These are phyloP conservation scores for Dichotomopilus funicola DNA, from an alignment of 2,329 filamentous ascomycete species.

Conservation along the genomic window DNA sequence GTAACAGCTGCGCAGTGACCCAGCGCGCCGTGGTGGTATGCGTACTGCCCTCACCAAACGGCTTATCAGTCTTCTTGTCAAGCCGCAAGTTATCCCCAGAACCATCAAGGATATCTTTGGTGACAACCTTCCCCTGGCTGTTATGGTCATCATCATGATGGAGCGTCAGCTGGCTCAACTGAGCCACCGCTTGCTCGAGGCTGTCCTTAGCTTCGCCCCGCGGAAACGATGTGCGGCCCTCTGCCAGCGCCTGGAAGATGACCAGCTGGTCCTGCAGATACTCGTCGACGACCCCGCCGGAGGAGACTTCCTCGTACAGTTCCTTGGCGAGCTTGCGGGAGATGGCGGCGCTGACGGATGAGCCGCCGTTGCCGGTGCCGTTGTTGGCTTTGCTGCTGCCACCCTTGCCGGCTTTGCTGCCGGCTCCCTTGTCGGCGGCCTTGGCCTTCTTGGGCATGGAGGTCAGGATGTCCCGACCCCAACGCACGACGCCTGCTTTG, in stretches of 20 bases:
- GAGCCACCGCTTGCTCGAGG: slow-evolving; percentile 27
- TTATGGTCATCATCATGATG: too few relatives aligned
- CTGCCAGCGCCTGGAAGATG: slow-evolving; percentile 52
- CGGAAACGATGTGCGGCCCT: slow-evolving; percentile 44
- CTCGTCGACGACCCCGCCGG: slow-evolving; percentile 46
- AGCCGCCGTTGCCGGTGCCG: too few relatives aligned
- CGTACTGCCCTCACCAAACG: slow-evolving; percentile 50
- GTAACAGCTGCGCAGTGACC: slow-evolving; percentile 48
- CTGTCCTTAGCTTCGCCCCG: slow-evolving; percentile 21
- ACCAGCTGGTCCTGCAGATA: slow-evolving; percentile 56
- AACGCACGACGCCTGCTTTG: slow-evolving; percentile 33
- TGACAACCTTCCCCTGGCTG: too few relatives aligned
- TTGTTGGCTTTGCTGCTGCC: slow-evolving; percentile 15
- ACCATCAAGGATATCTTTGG: too few relatives aligned
- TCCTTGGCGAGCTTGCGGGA: slow-evolving; percentile 40
- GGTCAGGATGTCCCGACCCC: slow-evolving; percentile 28
- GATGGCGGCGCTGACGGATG: slow-evolving; percentile 32
- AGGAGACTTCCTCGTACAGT: slow-evolving; percentile 39
- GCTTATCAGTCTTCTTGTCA: slow-evolving; percentile 40
- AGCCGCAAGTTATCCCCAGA: slow-evolving; percentile 26
- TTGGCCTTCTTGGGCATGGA: slow-evolving; percentile 37
- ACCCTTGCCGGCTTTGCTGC: slow-evolving; percentile 20
- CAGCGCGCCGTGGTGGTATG: slow-evolving; percentile 56
- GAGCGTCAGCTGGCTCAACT: slow-evolving; percentile 18
- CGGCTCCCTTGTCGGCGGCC: slow-evolving; percentile 14